Conservation (phyloP, 371 early-diverging fungal genomes). For the Lichtheimia ornata region DNA sequence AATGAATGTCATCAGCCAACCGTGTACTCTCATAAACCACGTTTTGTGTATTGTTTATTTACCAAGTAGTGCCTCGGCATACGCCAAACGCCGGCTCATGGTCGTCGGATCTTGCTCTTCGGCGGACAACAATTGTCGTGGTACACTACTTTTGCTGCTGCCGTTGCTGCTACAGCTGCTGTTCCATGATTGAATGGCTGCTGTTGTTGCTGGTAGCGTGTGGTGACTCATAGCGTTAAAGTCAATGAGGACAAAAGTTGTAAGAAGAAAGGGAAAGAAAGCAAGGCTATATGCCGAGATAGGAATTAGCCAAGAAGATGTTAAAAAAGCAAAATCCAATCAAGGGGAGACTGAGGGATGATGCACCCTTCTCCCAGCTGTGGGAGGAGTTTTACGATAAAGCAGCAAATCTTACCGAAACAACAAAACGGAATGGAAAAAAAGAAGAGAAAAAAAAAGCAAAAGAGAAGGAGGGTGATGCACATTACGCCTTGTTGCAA, state of each 20-base stretch:
- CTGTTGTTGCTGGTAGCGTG: slow-evolving; percentile 11
- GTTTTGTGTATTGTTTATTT: slow-evolving; percentile 1
- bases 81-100: slow-evolving; percentile 33
- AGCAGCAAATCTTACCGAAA: slow-evolving; percentile 1
- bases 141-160: slow-evolving; percentile 12
- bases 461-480: background rate
- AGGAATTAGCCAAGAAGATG: slow-evolving; percentile 9
- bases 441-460: slow-evolving; percentile 1
- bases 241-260: background rate
- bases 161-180: slow-evolving; percentile 8
- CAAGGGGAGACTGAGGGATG: slow-evolving; percentile 10
- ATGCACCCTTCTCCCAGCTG: slow-evolving; percentile 9
- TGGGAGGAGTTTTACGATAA: background rate
- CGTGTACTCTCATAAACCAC: no score
- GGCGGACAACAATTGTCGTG: slow-evolving; percentile 2
- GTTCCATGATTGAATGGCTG: background rate
- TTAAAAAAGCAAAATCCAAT: slow-evolving; percentile 11
- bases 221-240: slow-evolving; percentile 1
- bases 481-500: background rate
- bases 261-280: slow-evolving; percentile 4
- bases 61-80: slow-evolving; percentile 48
- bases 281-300: slow-evolving; percentile 6
- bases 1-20: background rate
- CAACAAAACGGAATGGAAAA: background rate
- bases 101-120: slow-evolving; percentile 4